Base-by-base conservation (phyloP, 208 protist genomes). In the Trypanosoma lewisi region DNA sequence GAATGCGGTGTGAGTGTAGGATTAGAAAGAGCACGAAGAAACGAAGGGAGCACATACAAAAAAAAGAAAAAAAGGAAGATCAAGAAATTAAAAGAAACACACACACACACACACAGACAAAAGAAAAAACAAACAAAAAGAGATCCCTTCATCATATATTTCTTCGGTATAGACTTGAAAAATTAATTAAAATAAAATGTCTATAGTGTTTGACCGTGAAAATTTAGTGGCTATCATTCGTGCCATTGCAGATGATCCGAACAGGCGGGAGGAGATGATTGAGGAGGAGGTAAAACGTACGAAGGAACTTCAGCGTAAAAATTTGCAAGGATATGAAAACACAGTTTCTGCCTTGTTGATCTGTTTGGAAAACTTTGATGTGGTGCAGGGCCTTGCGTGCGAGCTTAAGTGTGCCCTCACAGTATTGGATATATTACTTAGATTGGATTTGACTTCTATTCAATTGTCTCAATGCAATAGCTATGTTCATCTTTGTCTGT, bases 401-500 rank as follows among this genome's bases (percentile, higher is more conserved):
- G 89, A 95, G 19, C 70, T 89, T 30, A 58, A 81, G 37, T 91
- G 83, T 53, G 89, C 86, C 37, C 70, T 95, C 19, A 87, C 84
- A n/a, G 78, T 82, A 4, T 61, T 95, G 4, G 77, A 82, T 54
- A 90, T 92, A 69, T 64, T 95, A 2, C 69, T 91, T 9, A 77
- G 73, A 41, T 73, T 93, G 11, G 83, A 91, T 36, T 64, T 92
- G 5, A 90, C 89, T 3, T 72, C 82, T 11, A 83, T 78, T 49
- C 89, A 93, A 51, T 41, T 90, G 0, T 84, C 77, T 48, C 85
- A 89, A 65, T 95, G 83, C 61, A 91, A 87, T 65, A 90, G 82
- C 68, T 95, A 92, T 63, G 53, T 91, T 37, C 74, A 74, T 0
- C 73, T 95, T 12, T 95, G 89, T 47, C 68, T 95, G 4, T 57